Percentiles rank a stretch among this genome's conserved stretches.
Conservation (phyloP, 176 grass and related monocot species). For the Bothriochloa decipiens region DNA sequence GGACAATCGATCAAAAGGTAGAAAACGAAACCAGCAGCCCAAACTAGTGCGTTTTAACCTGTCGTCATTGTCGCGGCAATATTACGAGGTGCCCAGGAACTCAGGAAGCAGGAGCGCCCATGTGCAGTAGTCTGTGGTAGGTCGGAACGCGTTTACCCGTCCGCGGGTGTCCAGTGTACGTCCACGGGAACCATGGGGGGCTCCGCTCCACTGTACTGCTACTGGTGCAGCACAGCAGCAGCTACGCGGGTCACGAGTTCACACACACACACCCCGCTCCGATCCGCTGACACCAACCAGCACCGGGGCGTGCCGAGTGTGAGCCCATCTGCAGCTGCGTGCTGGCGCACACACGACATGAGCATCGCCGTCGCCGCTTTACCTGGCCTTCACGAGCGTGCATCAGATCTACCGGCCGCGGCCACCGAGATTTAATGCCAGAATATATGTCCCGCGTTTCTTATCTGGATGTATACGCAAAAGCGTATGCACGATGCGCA, state of each 20-base stretch:
- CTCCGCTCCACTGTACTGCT: no score
- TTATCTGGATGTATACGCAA: no score
- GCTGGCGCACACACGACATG: not conserved
- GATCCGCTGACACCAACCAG: not conserved
- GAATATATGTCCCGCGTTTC: not conserved
- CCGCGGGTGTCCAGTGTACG: not conserved
- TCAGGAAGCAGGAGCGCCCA: no score
- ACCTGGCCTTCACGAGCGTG: not conserved
- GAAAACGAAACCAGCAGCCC: no score
- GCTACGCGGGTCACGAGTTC: not conserved
- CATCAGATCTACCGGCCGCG: not conserved
- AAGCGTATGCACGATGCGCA: not conserved
- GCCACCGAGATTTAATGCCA: not conserved
- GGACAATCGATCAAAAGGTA: no score
- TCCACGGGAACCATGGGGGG: conserved; percentile 23
- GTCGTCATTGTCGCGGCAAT: no score
- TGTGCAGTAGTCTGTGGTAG: no score
- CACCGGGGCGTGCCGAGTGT: not conserved
- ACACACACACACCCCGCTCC: not conserved
- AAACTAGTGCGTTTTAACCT: no score
- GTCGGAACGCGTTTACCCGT: not conserved
- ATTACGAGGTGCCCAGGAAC: no score
- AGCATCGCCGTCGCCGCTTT: not conserved
- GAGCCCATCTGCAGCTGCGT: not conserved
- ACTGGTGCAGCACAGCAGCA: no score